A percentile compares a stretch with the other conserved stretches of the same genome.
phyloP scores from a whole-genome alignment of 2,329 filamentous ascomycete genomes.

The Emmonsia crescens region DNA sequence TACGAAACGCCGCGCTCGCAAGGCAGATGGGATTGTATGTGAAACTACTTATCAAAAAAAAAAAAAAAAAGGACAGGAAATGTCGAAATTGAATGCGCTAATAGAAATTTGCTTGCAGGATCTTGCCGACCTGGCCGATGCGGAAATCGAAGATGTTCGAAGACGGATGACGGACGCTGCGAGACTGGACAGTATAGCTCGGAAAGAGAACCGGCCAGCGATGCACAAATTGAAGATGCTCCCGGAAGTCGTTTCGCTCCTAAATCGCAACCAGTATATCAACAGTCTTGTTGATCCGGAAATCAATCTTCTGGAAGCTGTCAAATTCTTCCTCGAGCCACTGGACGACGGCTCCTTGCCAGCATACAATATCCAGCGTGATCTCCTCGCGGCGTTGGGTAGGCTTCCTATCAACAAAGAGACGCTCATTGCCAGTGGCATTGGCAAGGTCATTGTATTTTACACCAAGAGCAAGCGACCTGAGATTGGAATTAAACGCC shows the following conservation, averaged over 20 bases:
- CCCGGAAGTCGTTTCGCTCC: conserved; percentile 73
- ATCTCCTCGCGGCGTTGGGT: conserved; percentile 72
- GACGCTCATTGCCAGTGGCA: conserved; percentile 75
- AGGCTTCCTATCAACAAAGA: conserved; percentile 86
- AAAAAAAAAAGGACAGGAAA: not conserved
- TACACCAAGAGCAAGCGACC: conserved; percentile 93
- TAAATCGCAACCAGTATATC: conserved; percentile 75
- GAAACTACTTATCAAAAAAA: not conserved
- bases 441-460: conserved; percentile 92
- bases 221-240: conserved; percentile 89
- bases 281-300: conserved; percentile 86
- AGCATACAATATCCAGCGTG: conserved; percentile 93
- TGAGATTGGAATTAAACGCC: conserved; percentile 79
- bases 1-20: conserved; percentile 56
- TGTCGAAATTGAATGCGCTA: conserved; percentile 3
- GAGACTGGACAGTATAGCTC: conserved; percentile 71
- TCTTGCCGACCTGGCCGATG: conserved; percentile 79
- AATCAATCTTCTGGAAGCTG: conserved; percentile 85
- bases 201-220: conserved; percentile 67
- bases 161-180: conserved; percentile 85
- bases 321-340: conserved; percentile 95
- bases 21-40: conserved; percentile 78
- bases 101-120: conserved; percentile 47
- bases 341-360: conserved; percentile 88
- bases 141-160: conserved; percentile 79